Conservation (phyloP, 2,329 filamentous ascomycete species). For the Fusarium chuoi region DNA sequence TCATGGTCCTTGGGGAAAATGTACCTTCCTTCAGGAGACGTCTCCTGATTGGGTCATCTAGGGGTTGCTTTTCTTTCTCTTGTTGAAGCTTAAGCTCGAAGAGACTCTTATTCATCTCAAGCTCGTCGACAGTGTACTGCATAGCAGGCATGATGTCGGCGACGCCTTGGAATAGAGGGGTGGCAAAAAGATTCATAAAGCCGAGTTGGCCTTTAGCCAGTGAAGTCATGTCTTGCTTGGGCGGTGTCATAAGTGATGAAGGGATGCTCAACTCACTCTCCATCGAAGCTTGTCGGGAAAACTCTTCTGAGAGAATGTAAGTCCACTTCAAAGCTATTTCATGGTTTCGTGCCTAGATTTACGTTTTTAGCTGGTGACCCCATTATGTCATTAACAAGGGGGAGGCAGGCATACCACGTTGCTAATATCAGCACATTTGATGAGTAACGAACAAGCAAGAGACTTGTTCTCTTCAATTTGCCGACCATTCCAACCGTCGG, state of each 20-base stretch:
- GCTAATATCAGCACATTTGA: slow-evolving; percentile 98
- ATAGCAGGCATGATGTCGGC: slow-evolving; percentile 87
- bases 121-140: slow-evolving; percentile 84
- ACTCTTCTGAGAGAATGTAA: slow-evolving; percentile 92
- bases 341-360: slow-evolving; percentile 79
- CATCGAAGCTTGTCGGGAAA: slow-evolving; percentile 91
- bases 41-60: slow-evolving; percentile 52
- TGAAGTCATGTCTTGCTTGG: slow-evolving; percentile 84
- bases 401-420: slow-evolving; percentile 83
- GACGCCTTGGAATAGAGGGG: slow-evolving; percentile 89
- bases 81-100: slow-evolving; percentile 77
- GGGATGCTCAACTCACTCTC: slow-evolving; percentile 88
- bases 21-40: slow-evolving; percentile 54
- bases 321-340: slow-evolving; percentile 89
- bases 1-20: slow-evolving; percentile 58
- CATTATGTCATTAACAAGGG: background rate
- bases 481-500: slow-evolving; percentile 81
- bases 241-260: slow-evolving; percentile 86
- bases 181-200: slow-evolving; percentile 96
- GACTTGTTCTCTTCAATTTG: slow-evolving; percentile 80
- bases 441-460: slow-evolving; percentile 87
- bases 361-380: slow-evolving; percentile 37
- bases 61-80: slow-evolving; percentile 62
- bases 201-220: slow-evolving; percentile 89
- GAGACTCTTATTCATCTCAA: slow-evolving; percentile 77